Conservation (phyloP, 257 asterid species). For the Salvia miltiorrhiza region DNA sequence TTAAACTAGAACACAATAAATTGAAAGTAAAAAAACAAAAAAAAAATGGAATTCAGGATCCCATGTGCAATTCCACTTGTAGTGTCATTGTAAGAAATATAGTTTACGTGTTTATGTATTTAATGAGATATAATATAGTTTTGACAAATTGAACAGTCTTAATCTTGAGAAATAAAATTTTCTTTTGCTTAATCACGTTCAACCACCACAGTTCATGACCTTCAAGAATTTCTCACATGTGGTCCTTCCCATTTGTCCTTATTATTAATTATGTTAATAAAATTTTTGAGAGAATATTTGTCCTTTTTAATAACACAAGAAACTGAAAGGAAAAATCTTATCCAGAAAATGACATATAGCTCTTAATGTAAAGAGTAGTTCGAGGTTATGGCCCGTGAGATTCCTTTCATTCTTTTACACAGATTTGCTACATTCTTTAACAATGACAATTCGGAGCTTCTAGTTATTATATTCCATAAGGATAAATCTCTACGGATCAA, state of each 20-base stretch:
- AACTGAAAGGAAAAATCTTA: neutral
- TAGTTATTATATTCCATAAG: neutral
- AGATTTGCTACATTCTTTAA: neutral
- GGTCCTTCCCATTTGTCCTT: neutral
- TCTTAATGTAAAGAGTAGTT: neutral
- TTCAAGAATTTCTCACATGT: neutral
- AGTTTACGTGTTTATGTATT: no score
- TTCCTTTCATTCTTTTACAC: no score
- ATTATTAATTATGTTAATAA: neutral
- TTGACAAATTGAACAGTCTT: no score
- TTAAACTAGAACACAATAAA: no score
- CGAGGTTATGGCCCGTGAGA: slow-evolving; percentile 3
- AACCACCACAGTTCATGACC: neutral
- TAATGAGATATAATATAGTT: no score
- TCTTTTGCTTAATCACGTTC: neutral
- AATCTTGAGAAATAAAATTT: no score
- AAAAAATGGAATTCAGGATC: no score
- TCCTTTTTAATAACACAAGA: neutral
- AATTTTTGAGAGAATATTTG: neutral
- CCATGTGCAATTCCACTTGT: no score
- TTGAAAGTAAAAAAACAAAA: no score
- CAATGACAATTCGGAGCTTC: neutral
- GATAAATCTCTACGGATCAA: no score
- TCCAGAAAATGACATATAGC: slow-evolving; percentile 4
- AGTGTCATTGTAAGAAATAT: no score